Evolutionary conservation across 139 green algal species (phyloP).

Genomic region (Chlamydomonas incerta): DNA sequence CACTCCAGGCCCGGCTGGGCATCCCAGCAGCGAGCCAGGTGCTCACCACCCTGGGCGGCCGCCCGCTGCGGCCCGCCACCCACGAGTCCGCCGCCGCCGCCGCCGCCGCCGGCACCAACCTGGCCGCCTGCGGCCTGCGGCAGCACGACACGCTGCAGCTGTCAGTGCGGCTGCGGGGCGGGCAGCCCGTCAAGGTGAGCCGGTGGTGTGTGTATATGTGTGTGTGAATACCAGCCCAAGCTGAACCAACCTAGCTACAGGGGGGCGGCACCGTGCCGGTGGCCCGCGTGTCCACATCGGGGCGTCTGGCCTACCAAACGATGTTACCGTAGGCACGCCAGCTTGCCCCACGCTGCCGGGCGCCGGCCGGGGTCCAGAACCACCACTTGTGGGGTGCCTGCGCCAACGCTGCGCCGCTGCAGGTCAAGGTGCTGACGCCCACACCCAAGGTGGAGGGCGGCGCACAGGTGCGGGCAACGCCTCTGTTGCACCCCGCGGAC

Average conservation of each 20-base stretch:
- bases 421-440: conserved; percentile 29
- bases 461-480: conserved; percentile 1
- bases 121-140: conserved; percentile 10
- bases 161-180: not conserved
- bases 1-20: conserved; percentile 11
- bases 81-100: no score
- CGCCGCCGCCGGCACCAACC: not conserved
- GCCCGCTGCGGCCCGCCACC: conserved; percentile 8
- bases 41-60: conserved; percentile 4
- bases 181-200: conserved; percentile 26
- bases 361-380: no score
- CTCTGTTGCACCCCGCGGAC: no score
- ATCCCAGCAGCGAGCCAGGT: not conserved
- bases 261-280: no score
- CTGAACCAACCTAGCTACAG: no score
- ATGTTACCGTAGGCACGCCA: no score
- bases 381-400: no score
- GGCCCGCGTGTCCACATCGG: no score
- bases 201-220: not conserved
- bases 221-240: no score
- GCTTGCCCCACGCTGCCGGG: no score
- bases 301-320: no score
- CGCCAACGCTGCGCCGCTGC: no score
- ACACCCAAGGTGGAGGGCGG: not conserved
- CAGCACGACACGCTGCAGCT: conserved; percentile 23